Conservation (phyloP, 2,329 filamentous ascomycete species). For the Beauveria caledonica region DNA sequence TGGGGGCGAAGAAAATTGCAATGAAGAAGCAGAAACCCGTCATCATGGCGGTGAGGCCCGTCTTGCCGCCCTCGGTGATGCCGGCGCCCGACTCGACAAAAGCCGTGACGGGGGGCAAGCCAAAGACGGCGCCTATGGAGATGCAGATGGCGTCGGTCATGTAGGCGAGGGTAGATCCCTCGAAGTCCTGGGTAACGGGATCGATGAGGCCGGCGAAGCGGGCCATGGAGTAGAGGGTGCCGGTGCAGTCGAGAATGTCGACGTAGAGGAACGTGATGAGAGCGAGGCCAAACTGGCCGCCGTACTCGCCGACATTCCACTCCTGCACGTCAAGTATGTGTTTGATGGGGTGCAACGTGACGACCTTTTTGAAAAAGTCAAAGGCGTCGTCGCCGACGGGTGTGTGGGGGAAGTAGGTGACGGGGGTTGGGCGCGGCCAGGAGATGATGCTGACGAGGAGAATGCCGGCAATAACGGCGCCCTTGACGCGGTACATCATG, state of each 20-base stretch:
- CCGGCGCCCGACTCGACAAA: constrained; percentile 87
- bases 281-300: constrained; percentile 71
- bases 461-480: constrained; percentile 77
- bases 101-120: constrained; percentile 72
- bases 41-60: constrained; percentile 72
- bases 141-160: constrained; percentile 73
- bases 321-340: constrained; percentile 62
- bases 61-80: constrained; percentile 79
- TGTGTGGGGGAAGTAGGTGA: constrained; percentile 77
- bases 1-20: constrained; percentile 80
- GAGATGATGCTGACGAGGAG: constrained; percentile 80
- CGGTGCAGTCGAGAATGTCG: constrained; percentile 80
- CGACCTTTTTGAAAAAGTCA: constrained; percentile 82
- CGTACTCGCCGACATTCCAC: constrained; percentile 61
- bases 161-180: constrained; percentile 76
- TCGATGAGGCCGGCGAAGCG: constrained; percentile 75
- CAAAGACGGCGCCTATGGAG: constrained; percentile 71
- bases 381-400: constrained; percentile 60
- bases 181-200: constrained; percentile 76
- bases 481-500: constrained; percentile 81
- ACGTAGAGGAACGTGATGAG: constrained; percentile 87
- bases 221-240: constrained; percentile 84
- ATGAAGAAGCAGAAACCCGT: constrained; percentile 81
- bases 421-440: constrained; percentile 68
- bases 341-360: constrained; percentile 71